Base-by-base conservation (phyloP, 2,329 filamentous ascomycete species). In the Trichoderma koningii region DNA sequence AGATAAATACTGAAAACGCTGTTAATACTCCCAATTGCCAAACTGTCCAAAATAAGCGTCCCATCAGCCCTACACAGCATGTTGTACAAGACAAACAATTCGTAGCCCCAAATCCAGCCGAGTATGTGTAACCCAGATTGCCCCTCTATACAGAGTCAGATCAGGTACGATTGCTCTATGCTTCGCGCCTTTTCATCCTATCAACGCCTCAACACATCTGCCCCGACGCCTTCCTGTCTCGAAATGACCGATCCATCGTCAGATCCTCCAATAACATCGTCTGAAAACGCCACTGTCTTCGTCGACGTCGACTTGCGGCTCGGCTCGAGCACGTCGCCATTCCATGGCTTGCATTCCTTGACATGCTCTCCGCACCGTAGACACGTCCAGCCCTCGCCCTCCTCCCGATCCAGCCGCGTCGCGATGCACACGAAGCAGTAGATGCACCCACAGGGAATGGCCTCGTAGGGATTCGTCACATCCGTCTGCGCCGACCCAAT, bases 391-490 rank as follows among this genome's bases (percentile, higher is more conserved):
- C 94, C 94, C 73, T 97, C 92, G 38, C 94, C 95, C 75, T 97
- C 94, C 77, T 98, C 94, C 5, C 89, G 87, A 76, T 97, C 94
- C 50, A 99, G 83, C 66, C 91, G 87, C 65, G 93, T 92, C 3
- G 93, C 92, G n/a, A 98, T 78, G 73, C 95, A 99, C 19, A 96
- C 92, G 74, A 96, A 99, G 77, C 95, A 99, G 79, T 98, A 99
- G 66, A 97, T 83, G 76, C 93, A 97, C 0, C 90, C 90, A 72
- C 95, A 99, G 0, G 92, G 89, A 2, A 93, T 86, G 0, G 93
- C 87, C 78, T 97, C 92, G 75, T 99, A 99, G 0, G 95, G 93
- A 74, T 98, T 99, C 5, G 94, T 97, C 67, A 98, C 89, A 72
- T 98, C 95, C 0, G 93, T 97, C 69, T 93, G 90, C 7, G 92